Evolutionary conservation across 2,329 filamentous ascomycete species (phyloP).

Genomic region (Camillea tinctor): DNA sequence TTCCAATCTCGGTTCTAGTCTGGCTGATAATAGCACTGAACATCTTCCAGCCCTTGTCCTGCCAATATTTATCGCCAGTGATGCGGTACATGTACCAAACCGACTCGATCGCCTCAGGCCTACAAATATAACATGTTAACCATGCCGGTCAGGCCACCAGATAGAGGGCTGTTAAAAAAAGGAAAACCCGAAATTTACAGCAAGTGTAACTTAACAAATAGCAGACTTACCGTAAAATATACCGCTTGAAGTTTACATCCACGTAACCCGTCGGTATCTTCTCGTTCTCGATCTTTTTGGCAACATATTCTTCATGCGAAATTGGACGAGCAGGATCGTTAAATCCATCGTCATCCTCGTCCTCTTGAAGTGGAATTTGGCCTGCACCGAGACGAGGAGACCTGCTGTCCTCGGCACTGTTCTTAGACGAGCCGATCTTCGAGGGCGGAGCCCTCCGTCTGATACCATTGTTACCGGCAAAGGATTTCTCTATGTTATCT

Average conservation of each 20-base stretch:
- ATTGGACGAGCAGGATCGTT: constrained; percentile 41
- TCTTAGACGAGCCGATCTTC: not conserved
- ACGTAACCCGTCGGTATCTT: constrained; percentile 52
- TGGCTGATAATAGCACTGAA: constrained; percentile 68
- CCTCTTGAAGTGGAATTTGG: constrained; percentile 29
- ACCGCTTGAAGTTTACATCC: constrained; percentile 44
- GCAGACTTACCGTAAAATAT: constrained; percentile 58
- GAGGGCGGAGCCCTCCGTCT: constrained; percentile 23
- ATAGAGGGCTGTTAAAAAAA: too few relatives aligned
- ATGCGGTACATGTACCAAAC: constrained; percentile 91
- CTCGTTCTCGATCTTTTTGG: constrained; percentile 42
- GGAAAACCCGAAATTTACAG: not conserved
- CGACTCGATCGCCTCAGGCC: constrained; percentile 83
- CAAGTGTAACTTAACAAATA: not conserved
- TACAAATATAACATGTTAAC: constrained; percentile 33
- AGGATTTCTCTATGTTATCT: constrained; percentile 5
- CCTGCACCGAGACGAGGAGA: constrained; percentile 5
- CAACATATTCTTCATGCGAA: constrained; percentile 55
- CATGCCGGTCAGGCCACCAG: constrained; percentile 29
- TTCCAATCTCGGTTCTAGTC: constrained; percentile 64
- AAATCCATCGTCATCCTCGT: constrained; percentile 16
- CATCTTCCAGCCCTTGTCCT: constrained; percentile 85
- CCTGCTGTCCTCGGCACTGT: constrained; percentile 13
- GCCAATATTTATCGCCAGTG: constrained; percentile 72
- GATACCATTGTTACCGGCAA: constrained; percentile 1